Percentiles rank a stretch among this genome's conserved stretches.
Conservation (phyloP, 371 early-diverging fungal genomes). For the Nematocida ausubeli region DNA sequence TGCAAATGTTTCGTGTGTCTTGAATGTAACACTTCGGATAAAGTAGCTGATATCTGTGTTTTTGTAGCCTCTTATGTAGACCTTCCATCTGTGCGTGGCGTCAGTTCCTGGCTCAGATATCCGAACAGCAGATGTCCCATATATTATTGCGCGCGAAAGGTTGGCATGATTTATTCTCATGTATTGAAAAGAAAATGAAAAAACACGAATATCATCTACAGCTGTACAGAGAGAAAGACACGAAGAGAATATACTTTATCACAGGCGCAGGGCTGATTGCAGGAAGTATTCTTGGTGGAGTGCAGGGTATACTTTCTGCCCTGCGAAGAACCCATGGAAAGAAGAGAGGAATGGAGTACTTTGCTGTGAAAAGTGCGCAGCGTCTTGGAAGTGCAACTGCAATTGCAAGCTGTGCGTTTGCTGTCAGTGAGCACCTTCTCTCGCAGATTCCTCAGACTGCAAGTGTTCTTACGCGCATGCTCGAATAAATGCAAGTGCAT, state of each 20-base stretch:
- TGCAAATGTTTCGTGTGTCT: constrained; percentile 56
- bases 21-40: constrained; percentile 51
- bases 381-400: not conserved
- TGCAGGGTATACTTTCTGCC: constrained; percentile 2
- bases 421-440: not conserved
- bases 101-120: constrained; percentile 25
- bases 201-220: constrained; percentile 6
- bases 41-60: constrained; percentile 57
- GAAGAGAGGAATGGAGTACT: constrained; percentile 25
- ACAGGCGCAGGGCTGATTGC: constrained; percentile 23
- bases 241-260: constrained; percentile 30
- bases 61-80: constrained; percentile 53
- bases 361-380: not conserved
- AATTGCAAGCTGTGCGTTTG: constrained; percentile 3
- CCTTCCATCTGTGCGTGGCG: constrained; percentile 53
- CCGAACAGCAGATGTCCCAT: constrained; percentile 43
- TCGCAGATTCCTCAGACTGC: not conserved
- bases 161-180: constrained; percentile 59
- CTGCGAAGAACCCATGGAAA: constrained; percentile 11
- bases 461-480: not conserved
- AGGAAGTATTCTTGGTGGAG: constrained; percentile 22
- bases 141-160: constrained; percentile 53
- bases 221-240: constrained; percentile 6
- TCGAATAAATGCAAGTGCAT: no score
- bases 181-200: constrained; percentile 49